Conservation (phyloP, 2,329 filamentous ascomycete genomes). For the Penicillium capsulatum region DNA sequence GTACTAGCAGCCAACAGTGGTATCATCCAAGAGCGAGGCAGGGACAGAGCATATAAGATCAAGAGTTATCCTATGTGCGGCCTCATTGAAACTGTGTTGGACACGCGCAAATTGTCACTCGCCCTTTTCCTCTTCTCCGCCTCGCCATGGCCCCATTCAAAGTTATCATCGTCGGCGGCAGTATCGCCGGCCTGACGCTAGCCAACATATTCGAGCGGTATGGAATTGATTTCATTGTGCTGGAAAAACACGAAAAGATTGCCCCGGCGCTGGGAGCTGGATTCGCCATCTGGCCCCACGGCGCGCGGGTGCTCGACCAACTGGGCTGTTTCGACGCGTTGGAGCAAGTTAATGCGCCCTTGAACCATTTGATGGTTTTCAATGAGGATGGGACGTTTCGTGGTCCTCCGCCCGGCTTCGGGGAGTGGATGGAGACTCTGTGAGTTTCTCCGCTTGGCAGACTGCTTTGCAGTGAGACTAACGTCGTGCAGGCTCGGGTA, state of each 20-base stretch:
- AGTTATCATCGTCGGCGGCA: slow-evolving; percentile 14
- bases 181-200: slow-evolving; percentile 9
- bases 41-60: too few species aligned
- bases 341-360: slow-evolving; percentile 14
- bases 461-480: too few species aligned
- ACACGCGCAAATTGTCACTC: too few species aligned
- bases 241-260: slow-evolving; percentile 7
- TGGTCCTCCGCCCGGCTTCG: slow-evolving; percentile 4
- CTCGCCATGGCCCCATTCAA: slow-evolving; percentile 11
- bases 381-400: slow-evolving; percentile 13
- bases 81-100: too few species aligned
- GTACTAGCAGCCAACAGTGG: too few species aligned
- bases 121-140: too few species aligned
- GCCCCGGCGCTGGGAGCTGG: slow-evolving; percentile 7
- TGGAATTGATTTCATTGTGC: slow-evolving; percentile 9
- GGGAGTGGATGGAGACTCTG: slow-evolving; percentile 10
- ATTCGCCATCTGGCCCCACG: slow-evolving; percentile 36
- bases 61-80: too few species aligned
- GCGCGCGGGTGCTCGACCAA: slow-evolving; percentile 48
- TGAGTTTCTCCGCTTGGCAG: slow-evolving; percentile 3
- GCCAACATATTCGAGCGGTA: slow-evolving; percentile 10
- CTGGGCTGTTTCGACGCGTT: slow-evolving; percentile 35
- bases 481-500: slow-evolving; percentile 2
- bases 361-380: slow-evolving; percentile 7
- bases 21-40: too few species aligned